Percentiles rank a stretch among this genome's conserved stretches.
Evolutionary conservation across 768 basidiomycete species (phyloP).

Genomic region (Russula virescens): DNA sequence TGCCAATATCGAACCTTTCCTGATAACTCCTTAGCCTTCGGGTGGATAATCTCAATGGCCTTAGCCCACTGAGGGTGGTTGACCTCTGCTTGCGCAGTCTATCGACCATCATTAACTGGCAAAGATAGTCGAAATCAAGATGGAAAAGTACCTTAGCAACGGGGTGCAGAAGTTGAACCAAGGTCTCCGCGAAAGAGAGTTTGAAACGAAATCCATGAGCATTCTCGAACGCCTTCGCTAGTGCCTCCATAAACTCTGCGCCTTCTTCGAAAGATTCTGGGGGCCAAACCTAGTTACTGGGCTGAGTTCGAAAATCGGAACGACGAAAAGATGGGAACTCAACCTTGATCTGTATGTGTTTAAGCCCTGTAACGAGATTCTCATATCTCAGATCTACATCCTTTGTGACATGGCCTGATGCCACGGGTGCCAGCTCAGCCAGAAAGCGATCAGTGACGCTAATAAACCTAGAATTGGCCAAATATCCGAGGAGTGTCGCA

Average conservation of each 20-base stretch:
- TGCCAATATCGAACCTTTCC: constrained; percentile 87
- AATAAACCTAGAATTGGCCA: constrained; percentile 80
- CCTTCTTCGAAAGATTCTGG: constrained; percentile 90
- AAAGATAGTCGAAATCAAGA: background rate
- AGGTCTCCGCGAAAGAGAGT: constrained; percentile 76
- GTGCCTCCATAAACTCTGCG: constrained; percentile 80
- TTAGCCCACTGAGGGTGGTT: constrained; percentile 94
- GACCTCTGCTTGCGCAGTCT: constrained; percentile 94
- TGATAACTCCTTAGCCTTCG: constrained; percentile 80
- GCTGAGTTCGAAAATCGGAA: constrained; percentile 1
- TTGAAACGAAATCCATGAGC: constrained; percentile 82
- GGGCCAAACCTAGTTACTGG: constrained; percentile 72
- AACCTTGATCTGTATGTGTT: constrained; percentile 79
- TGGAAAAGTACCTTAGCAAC: constrained; percentile 65
- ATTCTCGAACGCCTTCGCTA: constrained; percentile 78
- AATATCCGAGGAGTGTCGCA: constrained; percentile 75
- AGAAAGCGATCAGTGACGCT: constrained; percentile 92
- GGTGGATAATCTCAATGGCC: constrained; percentile 78
- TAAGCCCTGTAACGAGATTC: constrained; percentile 75
- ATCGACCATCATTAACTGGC: background rate
- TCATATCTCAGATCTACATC: constrained; percentile 81
- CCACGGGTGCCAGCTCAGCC: constrained; percentile 67
- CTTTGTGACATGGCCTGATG: constrained; percentile 69
- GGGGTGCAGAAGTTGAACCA: constrained; percentile 73
- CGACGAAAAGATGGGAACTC: background rate